These are phyloP conservation scores for Uronychia binucleata DNA, from an alignment of 73 alveolate genomes.

Conservation along the genomic window DNA sequence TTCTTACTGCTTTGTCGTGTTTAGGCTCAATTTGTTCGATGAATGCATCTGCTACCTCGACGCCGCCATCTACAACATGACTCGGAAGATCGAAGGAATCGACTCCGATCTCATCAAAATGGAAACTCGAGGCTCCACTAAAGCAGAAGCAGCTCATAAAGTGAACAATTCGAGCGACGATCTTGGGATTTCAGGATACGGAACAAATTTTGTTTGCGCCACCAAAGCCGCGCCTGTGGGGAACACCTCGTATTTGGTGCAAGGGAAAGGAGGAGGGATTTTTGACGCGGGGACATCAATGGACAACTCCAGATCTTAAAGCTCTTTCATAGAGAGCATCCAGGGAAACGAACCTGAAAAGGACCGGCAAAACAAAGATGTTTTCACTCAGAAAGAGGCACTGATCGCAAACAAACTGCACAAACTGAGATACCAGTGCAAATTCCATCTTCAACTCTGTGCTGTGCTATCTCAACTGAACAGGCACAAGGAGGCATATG, in stretches of 20 bases:
- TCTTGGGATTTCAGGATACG: background rate
- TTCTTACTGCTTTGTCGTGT: background rate
- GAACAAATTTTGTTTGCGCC: no score
- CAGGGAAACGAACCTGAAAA: background rate
- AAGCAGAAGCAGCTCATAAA: background rate
- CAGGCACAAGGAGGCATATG: conserved; percentile 74
- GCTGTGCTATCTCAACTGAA: conserved; percentile 80
- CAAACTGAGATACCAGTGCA: conserved; percentile 73
- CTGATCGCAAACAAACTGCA: conserved; percentile 29
- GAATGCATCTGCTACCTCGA: conserved; percentile 77
- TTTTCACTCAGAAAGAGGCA: background rate
- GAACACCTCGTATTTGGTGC: background rate
- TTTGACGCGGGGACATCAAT: background rate
- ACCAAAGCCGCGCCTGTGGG: no score
- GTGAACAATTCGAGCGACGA: background rate
- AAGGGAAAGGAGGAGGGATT: background rate
- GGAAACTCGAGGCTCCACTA: background rate
- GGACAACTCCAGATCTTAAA: background rate
- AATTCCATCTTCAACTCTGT: conserved; percentile 81
- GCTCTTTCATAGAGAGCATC: background rate
- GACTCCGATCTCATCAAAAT: conserved; percentile 1
- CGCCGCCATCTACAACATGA: conserved; percentile 58
- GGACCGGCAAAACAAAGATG: background rate
- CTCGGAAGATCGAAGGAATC: background rate
- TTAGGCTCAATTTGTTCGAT: conserved; percentile 70